Base-by-base conservation (phyloP, 1,284 basidiomycete species). In the Mycena citricolor region DNA sequence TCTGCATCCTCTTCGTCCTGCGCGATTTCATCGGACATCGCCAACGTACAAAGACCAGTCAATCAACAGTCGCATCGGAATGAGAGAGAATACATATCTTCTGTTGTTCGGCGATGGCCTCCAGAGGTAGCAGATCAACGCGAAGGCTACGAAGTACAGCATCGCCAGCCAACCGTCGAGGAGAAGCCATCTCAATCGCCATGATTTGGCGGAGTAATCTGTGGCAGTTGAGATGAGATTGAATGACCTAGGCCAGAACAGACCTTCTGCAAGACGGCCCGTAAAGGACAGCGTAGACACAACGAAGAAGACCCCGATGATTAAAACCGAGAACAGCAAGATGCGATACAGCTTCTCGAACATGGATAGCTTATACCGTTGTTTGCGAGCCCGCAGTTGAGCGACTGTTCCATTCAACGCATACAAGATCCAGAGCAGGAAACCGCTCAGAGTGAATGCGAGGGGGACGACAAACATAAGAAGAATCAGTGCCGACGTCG, bases 191-290 rank as follows among this genome's bases (percentile, higher is more conserved):
- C 94, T 82, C 41, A 83, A 80, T 53, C 79, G 79, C 95, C 95
- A 99, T n/a, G 91, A 90, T 51, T 86, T 85, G 2, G 94, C 89
- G 6, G 90, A 87, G 60, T 95, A 98, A 61, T 95, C 91, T 92
- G 48, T 42, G 38, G 22, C 16, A 32, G 36, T 32, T 42, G 2
- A 24, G 23, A 25, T 34, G 20, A 22, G 20, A 17, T 39, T 7
- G 16, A 17, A 32, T 16, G 34, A 38, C 35, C 28, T 36, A 44
- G 19, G 35, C 36, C 19, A 38, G 22, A 16, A 56, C 66, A 24
- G 39, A 89, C 90, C 89, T 77, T 97, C 91, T 7, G 90, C 86
- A 14, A 91, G 70, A 39, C 94, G 82, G 50, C 90, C 90, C 0
- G 92, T 93, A 68, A 99, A 93, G 7, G 90, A 85, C 61, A 97